A percentile compares a stretch with the other conserved stretches of the same genome.
Conservation (phyloP, 768 basidiomycete species). For the Termitomyces sp. region DNA sequence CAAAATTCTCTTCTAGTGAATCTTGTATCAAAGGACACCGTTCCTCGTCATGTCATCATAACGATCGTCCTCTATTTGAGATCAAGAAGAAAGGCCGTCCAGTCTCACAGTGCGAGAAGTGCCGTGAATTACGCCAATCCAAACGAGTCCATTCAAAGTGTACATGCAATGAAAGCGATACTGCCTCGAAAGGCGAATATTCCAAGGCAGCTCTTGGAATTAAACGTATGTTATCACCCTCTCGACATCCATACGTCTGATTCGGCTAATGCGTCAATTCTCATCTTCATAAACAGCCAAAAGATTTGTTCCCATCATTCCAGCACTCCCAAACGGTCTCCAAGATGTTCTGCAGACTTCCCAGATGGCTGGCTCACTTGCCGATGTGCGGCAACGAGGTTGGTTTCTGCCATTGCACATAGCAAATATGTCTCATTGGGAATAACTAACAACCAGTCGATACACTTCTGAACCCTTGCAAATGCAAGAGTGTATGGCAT, state of each 20-base stretch:
- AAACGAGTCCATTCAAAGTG: conserved; percentile 82
- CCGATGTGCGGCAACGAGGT: conserved; percentile 50
- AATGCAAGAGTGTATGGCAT: conserved; percentile 47
- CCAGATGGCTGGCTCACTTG: conserved; percentile 20
- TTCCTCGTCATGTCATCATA: conserved; percentile 83
- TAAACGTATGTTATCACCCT: conserved; percentile 29
- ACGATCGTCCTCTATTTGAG: conserved; percentile 85
- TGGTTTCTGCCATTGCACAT: conserved; percentile 8
- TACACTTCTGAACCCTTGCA: conserved; percentile 58
- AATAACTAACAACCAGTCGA: conserved; percentile 37
- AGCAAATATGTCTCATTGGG: conserved; percentile 3
- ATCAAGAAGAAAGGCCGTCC: conserved; percentile 93
- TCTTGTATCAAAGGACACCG: conserved; percentile 95
- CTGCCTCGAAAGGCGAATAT: conserved; percentile 20
- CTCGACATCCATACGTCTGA: not conserved
- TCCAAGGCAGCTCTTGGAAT: conserved; percentile 26
- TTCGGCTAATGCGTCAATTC: not conserved
- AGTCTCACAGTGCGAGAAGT: conserved; percentile 83
- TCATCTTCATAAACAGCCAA: conserved; percentile 33
- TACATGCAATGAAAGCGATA: conserved; percentile 49
- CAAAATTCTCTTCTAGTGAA: conserved; percentile 43
- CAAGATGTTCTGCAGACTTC: conserved; percentile 42
- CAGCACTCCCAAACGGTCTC: conserved; percentile 70
- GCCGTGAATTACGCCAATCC: conserved; percentile 76
- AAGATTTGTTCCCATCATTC: conserved; percentile 65